Conservation (phyloP, 129 eudicot species). For the Flaveria robusta region DNA sequence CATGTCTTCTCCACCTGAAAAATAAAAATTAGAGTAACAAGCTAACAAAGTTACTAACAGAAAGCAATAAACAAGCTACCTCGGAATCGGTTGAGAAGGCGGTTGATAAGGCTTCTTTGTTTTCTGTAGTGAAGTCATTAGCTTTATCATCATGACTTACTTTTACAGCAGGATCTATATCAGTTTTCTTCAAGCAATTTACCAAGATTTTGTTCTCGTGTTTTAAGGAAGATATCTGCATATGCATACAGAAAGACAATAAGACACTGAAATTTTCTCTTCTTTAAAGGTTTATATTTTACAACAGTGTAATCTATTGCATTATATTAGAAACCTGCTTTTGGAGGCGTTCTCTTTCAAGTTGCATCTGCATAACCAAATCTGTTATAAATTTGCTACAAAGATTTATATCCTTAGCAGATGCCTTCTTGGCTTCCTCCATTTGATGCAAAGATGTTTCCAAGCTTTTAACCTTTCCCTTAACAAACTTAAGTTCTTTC, state of each 20-base stretch:
- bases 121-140: conserved; percentile 24
- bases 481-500: conserved; percentile 52
- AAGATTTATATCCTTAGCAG: conserved; percentile 71
- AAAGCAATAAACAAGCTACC: conserved; percentile 31
- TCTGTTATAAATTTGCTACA: conserved; percentile 68
- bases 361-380: conserved; percentile 68
- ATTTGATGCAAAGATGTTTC: conserved; percentile 68
- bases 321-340: conserved; percentile 61
- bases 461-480: conserved; percentile 49
- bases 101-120: conserved; percentile 35
- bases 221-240: conserved; percentile 67
- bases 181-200: conserved; percentile 34
- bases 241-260: conserved; percentile 11
- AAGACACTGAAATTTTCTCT: background rate
- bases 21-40: conserved; percentile 9
- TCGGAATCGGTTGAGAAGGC: conserved; percentile 31
- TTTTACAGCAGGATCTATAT: conserved; percentile 26
- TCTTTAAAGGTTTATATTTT: background rate
- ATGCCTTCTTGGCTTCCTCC: conserved; percentile 64
- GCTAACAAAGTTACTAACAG: background rate
- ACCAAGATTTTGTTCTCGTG: conserved; percentile 54
- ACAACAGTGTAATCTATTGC: background rate
- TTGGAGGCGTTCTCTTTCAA: conserved; percentile 90
- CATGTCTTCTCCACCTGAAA: conserved; percentile 38
- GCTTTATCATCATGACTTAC: conserved; percentile 35